These are phyloP conservation scores for Eutypa lata DNA, from an alignment of 2,329 filamentous ascomycete genomes.

Conservation along the genomic window DNA sequence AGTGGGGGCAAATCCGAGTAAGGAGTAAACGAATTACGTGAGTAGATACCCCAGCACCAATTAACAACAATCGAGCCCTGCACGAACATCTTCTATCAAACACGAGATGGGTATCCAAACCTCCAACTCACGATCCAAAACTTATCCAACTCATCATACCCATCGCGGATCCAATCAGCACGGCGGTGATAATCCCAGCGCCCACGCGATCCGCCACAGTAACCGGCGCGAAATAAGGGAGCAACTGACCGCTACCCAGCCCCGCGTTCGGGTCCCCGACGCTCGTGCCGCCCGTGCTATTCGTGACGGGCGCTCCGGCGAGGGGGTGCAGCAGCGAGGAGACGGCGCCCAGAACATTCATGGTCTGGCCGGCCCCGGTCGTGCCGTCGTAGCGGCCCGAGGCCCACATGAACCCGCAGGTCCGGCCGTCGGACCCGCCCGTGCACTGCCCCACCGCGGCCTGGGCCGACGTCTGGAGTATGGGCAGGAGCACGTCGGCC, in stretches of 20 bases:
- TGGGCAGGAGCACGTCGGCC: constrained; percentile 29
- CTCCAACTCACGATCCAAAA: neutral
- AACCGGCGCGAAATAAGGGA: constrained; percentile 28
- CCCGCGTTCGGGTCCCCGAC: constrained; percentile 41
- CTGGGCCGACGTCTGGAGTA: constrained; percentile 35
- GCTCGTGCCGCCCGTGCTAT: constrained; percentile 49
- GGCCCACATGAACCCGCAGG: constrained; percentile 50
- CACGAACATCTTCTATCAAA: too few species aligned
- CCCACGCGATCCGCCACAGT: constrained; percentile 44
- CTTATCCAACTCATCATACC: constrained; percentile 50
- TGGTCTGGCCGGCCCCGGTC: constrained; percentile 57
- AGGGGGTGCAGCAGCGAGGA: constrained; percentile 46
- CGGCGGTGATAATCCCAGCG: constrained; percentile 44
- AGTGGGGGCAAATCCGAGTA: too few species aligned
- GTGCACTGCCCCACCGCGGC: constrained; percentile 37
- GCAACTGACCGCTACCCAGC: constrained; percentile 31
- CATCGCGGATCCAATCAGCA: constrained; percentile 38
- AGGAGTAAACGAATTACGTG: too few species aligned
- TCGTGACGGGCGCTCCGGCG: constrained; percentile 41
- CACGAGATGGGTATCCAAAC: too few species aligned
- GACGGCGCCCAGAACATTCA: constrained; percentile 56
- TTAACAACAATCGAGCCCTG: too few species aligned
- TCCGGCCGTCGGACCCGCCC: constrained; percentile 31
- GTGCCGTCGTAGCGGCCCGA: constrained; percentile 47
- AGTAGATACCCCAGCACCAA: neutral